Evolutionary conservation across 2,329 filamentous ascomycete species (phyloP).

Genomic region (Hirsutella rhossiliensis): DNA sequence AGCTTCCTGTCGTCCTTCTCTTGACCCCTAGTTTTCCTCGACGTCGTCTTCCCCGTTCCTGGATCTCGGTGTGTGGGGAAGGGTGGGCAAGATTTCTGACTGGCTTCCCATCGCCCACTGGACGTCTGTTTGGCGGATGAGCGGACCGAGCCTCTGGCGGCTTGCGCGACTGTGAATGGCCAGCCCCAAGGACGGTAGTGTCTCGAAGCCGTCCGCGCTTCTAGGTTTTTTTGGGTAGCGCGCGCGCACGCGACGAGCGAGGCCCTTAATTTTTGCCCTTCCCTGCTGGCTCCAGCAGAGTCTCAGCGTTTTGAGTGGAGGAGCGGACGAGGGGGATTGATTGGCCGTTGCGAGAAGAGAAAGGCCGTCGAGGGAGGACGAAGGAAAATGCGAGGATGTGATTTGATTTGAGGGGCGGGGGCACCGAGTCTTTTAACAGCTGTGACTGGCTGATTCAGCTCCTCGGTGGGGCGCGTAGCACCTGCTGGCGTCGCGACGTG

Average conservation of each 20-base stretch:
- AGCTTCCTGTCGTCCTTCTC: too few relatives aligned
- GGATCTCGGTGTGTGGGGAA: too few relatives aligned
- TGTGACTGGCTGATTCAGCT: slow-evolving; percentile 40
- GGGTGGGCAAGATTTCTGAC: too few relatives aligned
- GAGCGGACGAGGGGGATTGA: slow-evolving; percentile 27
- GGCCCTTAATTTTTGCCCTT: slow-evolving; percentile 7
- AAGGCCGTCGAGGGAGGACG: slow-evolving; percentile 24
- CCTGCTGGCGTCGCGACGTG: slow-evolving; percentile 12
- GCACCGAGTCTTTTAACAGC: slow-evolving; percentile 28
- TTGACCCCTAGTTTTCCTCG: too few relatives aligned
- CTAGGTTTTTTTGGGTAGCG: slow-evolving; percentile 5
- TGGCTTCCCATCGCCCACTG: too few relatives aligned
- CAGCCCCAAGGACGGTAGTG: slow-evolving; percentile 4
- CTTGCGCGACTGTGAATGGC: slow-evolving; percentile 11
- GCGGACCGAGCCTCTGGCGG: slow-evolving; percentile 8
- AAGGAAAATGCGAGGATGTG: slow-evolving; percentile 33
- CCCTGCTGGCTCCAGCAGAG: slow-evolving; percentile 4
- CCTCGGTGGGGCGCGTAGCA: slow-evolving; percentile 19
- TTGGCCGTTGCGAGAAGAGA: slow-evolving; percentile 30
- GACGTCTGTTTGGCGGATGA: slow-evolving; percentile 1
- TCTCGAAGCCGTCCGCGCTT: not conserved
- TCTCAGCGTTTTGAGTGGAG: slow-evolving; percentile 21
- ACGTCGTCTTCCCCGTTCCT: too few relatives aligned
- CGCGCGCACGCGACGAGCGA: slow-evolving; percentile 6
- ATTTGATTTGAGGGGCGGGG: slow-evolving; percentile 35